phyloP scores from a whole-genome alignment of 257 asterid genomes.

The Jacaranda mimosifolia region DNA sequence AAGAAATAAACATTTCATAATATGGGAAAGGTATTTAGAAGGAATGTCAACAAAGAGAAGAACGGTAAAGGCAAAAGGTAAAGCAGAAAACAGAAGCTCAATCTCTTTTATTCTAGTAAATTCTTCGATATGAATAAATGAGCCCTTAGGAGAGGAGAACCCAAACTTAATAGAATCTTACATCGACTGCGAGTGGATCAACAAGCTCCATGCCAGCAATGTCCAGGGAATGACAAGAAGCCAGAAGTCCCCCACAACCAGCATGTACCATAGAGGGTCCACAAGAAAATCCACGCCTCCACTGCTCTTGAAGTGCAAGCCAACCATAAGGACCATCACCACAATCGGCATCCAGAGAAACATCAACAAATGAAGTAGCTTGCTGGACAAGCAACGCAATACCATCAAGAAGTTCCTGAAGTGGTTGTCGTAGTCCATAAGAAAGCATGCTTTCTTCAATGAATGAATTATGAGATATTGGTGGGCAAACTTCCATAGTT shows the following conservation, averaged over 20 bases:
- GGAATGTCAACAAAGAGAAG: constrained; percentile 5
- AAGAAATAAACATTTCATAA: constrained; percentile 8
- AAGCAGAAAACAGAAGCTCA: constrained; percentile 18
- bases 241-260: constrained; percentile 98
- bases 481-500: constrained; percentile 72
- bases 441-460: constrained; percentile 92
- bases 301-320: constrained; percentile 98
- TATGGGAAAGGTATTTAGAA: constrained; percentile 10
- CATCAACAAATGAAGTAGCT: constrained; percentile 97
- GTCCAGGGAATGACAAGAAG: constrained; percentile 94
- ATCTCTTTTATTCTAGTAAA: not conserved
- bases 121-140: constrained; percentile 20
- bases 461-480: constrained; percentile 78
- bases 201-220: constrained; percentile 96
- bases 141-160: constrained; percentile 23
- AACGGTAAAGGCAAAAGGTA: constrained; percentile 4
- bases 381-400: constrained; percentile 92
- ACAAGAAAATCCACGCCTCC: constrained; percentile 98
- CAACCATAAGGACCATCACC: constrained; percentile 97
- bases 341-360: constrained; percentile 93
- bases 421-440: constrained; percentile 92
- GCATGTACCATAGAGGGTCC: constrained; percentile 99
- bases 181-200: constrained; percentile 94
- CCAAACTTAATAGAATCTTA: constrained; percentile 51
- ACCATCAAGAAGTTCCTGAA: constrained; percentile 98